Evolutionary conservation across 352 stramenopile genomes (phyloP), one percentile per base, ranked within the genome.

Genomic region (Phytopythium montanum): DNA sequence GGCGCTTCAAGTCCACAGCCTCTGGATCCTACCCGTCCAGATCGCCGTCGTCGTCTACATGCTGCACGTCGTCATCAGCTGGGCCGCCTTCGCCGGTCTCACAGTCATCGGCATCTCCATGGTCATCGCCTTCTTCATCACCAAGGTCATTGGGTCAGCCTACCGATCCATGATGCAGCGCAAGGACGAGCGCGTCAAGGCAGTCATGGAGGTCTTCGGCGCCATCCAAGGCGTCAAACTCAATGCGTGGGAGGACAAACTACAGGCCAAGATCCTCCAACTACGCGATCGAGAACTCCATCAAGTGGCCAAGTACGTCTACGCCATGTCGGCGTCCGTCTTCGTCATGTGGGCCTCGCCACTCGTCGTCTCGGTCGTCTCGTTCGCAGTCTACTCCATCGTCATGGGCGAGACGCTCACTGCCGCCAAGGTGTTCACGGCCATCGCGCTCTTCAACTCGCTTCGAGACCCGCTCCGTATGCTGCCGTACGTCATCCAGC

Each of bases 201-300:
- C 88, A 0, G 86, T 96, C 36, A 97, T 91, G 56, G 95, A 98
- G 66, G 78, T 96, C 0, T 75, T 98, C 42, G 65, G 79, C 18
- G 82, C 86, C 10, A 98, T 98, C 59, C 91, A 98, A 70, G 79
- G 98, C 44, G 91, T 99, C 62, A 99, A 99, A 62, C 67, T 99
- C 1, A 97, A 98, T 58, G 94, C 92, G 1, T 99, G 95, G 95
- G 96, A 99, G 67, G 60, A 71, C n/a, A 72, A 68, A 21, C 88
- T 90, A 41, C n/a, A 26, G 5, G 49, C 42, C 34, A 84, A 90
- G 64, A 71, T 97, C 10, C 45, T 65, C 16, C 21, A 58, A 28
- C 53, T 89, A 6, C 77, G 90, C 25, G 64, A 74, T 5, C 69
- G 72, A 12, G 90, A 97, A 59, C 59, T 54, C 18, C 6, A 36